Conservation (phyloP, 169 alveolate genomes). For the Eimeria praecox region DNA sequence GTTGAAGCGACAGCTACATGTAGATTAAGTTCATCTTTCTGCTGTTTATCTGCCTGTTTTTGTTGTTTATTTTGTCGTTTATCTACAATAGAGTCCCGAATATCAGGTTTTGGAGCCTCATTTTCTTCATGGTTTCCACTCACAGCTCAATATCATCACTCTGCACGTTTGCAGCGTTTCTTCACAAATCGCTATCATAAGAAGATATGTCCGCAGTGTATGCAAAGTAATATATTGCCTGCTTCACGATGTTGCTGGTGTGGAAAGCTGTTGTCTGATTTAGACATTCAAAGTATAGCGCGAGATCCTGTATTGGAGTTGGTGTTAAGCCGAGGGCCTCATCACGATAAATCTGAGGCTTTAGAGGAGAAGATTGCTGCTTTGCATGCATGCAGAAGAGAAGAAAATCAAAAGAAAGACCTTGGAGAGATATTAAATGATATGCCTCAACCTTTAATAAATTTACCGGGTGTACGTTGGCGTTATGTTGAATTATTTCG, state of each 20-base stretch:
- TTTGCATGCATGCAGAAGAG: neutral
- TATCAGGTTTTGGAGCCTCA: too few relatives aligned
- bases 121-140: neutral
- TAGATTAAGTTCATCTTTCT: too few relatives aligned
- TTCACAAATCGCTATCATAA: constrained; percentile 74
- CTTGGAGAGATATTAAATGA: neutral
- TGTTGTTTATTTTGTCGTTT: too few relatives aligned
- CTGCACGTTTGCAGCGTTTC: constrained; percentile 58
- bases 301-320: constrained; percentile 60
- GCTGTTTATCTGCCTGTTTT: neutral
- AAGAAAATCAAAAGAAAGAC: neutral
- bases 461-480: neutral
- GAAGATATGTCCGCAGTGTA: constrained; percentile 69
- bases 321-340: constrained; percentile 1
- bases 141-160: constrained; percentile 40
- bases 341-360: constrained; percentile 26
- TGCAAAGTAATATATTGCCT: constrained; percentile 58
- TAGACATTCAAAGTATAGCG: constrained; percentile 52
- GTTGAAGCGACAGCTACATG: too few relatives aligned
- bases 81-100: neutral
- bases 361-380: neutral
- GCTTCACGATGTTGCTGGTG: constrained; percentile 40
- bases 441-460: constrained; percentile 2
- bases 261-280: constrained; percentile 24
- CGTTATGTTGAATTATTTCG: constrained; percentile 30